phyloP scores from a whole-genome alignment of 177 flowering plant genomes.

The Telopea speciosissima region DNA sequence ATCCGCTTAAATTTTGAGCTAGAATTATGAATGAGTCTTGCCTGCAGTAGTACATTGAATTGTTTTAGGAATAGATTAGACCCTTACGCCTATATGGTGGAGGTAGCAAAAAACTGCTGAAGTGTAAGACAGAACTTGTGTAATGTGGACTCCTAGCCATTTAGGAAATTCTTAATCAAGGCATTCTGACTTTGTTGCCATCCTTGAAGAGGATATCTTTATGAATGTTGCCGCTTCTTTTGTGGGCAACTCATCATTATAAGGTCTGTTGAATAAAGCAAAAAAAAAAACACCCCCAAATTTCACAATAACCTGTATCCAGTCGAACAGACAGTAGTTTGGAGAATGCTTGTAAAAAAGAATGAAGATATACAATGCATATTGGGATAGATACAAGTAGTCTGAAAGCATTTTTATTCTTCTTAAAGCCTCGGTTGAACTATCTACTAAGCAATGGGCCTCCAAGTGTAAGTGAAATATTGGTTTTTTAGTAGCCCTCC shows the following conservation, averaged over 20 bases:
- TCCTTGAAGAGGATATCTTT: slow-evolving; percentile 86
- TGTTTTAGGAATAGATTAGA: slow-evolving; percentile 2
- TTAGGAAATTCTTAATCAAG: slow-evolving; percentile 97
- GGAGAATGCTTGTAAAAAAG: too few relatives aligned
- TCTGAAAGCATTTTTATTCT: too few relatives aligned
- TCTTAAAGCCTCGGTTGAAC: too few relatives aligned
- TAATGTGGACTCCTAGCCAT: slow-evolving; percentile 86
- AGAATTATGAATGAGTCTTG: slow-evolving; percentile 83
- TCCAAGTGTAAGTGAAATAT: too few relatives aligned
- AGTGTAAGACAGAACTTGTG: slow-evolving; percentile 54
- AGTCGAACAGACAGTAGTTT: not conserved
- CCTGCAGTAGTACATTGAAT: slow-evolving; percentile 38
- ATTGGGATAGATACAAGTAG: too few relatives aligned
- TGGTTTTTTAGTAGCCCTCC: too few relatives aligned
- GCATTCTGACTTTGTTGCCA: slow-evolving; percentile 99
- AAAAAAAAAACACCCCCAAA: slow-evolving; percentile 99
- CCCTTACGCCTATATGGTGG: not conserved
- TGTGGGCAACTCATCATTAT: slow-evolving; percentile 28
- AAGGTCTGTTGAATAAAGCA: slow-evolving; percentile 64
- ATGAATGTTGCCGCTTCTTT: slow-evolving; percentile 95
- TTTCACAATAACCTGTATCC: slow-evolving; percentile 82
- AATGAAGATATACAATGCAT: too few relatives aligned
- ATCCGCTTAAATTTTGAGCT: slow-evolving; percentile 85
- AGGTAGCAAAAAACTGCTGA: not conserved
- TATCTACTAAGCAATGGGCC: too few relatives aligned